Evolutionary conservation across 2,329 filamentous ascomycete species (phyloP).

Genomic region (Scedosporium aurantiacum): DNA sequence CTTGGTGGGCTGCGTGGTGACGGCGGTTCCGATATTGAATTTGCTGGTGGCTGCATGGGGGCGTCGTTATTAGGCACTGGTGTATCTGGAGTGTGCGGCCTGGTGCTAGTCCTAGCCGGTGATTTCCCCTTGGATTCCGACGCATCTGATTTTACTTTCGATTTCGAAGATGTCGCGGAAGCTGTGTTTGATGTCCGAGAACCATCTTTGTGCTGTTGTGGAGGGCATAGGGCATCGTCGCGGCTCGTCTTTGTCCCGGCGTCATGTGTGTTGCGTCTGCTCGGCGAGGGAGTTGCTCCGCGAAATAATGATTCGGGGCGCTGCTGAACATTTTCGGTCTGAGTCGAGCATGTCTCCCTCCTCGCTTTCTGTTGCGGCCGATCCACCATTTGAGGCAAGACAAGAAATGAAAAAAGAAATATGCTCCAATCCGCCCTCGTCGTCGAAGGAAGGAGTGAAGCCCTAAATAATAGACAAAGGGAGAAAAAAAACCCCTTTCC

Average conservation of each 20-base stretch:
- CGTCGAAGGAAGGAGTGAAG: too few species aligned
- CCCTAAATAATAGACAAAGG: too few species aligned
- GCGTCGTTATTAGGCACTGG: not conserved
- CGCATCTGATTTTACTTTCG: not conserved
- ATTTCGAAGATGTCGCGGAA: not conserved
- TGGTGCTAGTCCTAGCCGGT: not conserved
- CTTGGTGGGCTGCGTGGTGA: not conserved
- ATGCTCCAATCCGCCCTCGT: not conserved
- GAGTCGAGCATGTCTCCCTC: not conserved
- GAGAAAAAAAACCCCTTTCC: too few species aligned
- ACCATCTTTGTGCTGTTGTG: not conserved
- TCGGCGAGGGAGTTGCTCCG: not conserved
- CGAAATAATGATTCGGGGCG: not conserved
- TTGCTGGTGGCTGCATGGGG: not conserved
- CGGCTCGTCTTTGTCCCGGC: not conserved
- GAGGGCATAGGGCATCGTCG: not conserved
- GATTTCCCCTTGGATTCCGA: not conserved
- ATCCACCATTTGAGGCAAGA: not conserved
- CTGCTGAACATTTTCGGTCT: not conserved
- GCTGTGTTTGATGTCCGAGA: not conserved
- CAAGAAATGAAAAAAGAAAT: not conserved
- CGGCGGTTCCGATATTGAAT: not conserved
- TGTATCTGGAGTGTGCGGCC: not conserved
- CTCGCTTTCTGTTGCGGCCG: not conserved
- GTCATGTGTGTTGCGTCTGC: not conserved